Evolutionary conservation across 805 yeast genomes (phyloP).

Genomic region (Myxozyma udenii): DNA sequence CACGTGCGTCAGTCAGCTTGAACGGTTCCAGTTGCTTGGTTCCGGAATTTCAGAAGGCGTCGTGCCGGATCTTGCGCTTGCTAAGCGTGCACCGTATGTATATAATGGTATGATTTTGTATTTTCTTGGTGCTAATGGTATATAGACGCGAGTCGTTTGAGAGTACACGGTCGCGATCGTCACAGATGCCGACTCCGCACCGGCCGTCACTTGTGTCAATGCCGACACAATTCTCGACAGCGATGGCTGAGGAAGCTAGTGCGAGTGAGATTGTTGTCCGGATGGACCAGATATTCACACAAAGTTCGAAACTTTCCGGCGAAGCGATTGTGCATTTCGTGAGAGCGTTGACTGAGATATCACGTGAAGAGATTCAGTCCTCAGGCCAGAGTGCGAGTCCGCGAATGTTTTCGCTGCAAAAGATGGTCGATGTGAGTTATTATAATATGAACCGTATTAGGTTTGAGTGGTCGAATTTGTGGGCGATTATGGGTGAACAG

Average conservation of each 20-base stretch:
- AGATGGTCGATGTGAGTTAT: slow-evolving; percentile 95
- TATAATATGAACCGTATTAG: slow-evolving; percentile 96
- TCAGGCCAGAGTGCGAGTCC: slow-evolving; percentile 81
- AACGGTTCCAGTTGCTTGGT: slow-evolving; percentile 81
- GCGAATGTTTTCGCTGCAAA: slow-evolving; percentile 86
- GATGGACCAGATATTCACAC: slow-evolving; percentile 83
- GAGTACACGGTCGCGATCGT: slow-evolving; percentile 21
- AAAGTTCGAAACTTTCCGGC: slow-evolving; percentile 74
- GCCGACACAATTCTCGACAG: slow-evolving; percentile 29
- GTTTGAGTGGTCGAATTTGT: slow-evolving; percentile 92
- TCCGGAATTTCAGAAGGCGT: slow-evolving; percentile 80
- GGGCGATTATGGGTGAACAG: slow-evolving; percentile 90
- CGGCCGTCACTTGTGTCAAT: slow-evolving; percentile 3
- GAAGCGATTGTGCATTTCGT: slow-evolving; percentile 85
- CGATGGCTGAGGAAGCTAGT: slow-evolving; percentile 38
- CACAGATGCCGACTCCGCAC: slow-evolving; percentile 4
- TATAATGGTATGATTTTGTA: too few relatives aligned
- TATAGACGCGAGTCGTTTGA: slow-evolving; percentile 32
- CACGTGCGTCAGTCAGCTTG: slow-evolving; percentile 82
- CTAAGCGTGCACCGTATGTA: slow-evolving; percentile 53
- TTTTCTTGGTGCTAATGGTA: slow-evolving; percentile 7
- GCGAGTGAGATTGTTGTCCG: slow-evolving; percentile 42
- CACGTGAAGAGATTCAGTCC: slow-evolving; percentile 85
- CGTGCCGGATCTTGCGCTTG: slow-evolving; percentile 80
- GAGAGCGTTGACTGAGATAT: slow-evolving; percentile 78